A percentile compares a stretch with the other conserved stretches of the same genome.
Evolutionary conservation across 2,329 filamentous ascomycete genomes (phyloP).

Genomic region (Alternaria brassicae): DNA sequence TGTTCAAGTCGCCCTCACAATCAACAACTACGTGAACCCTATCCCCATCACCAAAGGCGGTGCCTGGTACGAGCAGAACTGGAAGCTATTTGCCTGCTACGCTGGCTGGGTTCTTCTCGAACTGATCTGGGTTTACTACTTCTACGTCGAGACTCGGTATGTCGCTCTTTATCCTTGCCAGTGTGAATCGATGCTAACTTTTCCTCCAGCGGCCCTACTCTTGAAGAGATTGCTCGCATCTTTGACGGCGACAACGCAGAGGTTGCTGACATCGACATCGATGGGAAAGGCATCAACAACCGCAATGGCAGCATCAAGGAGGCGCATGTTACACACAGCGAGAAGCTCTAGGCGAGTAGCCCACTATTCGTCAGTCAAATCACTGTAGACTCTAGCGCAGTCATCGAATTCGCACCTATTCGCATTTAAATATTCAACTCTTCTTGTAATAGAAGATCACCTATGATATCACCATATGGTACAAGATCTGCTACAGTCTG

Average conservation of each 20-base stretch:
- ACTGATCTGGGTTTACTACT: slow-evolving; percentile 66
- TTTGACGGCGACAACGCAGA: slow-evolving; percentile 68
- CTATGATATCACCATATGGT: too few relatives aligned
- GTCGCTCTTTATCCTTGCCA: slow-evolving; percentile 8
- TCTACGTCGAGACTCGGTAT: slow-evolving; percentile 67
- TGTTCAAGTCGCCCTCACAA: slow-evolving; percentile 63
- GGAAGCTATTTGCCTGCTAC: slow-evolving; percentile 70
- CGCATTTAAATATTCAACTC: too few relatives aligned
- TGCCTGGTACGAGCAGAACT: slow-evolving; percentile 66
- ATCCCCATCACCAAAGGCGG: slow-evolving; percentile 47
- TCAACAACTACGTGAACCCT: slow-evolving; percentile 66
- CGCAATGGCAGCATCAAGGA: slow-evolving; percentile 20
- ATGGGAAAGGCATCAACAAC: slow-evolving; percentile 17
- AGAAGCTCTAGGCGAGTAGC: slow-evolving; percentile 19
- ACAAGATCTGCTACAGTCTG: too few relatives aligned
- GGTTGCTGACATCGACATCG: slow-evolving; percentile 27
- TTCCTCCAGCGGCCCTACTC: slow-evolving; percentile 66
- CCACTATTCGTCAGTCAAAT: neutral
- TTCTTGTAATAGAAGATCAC: too few relatives aligned
- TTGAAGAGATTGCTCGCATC: slow-evolving; percentile 71
- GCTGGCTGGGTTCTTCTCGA: slow-evolving; percentile 66
- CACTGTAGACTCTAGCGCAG: neutral
- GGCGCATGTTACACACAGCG: slow-evolving; percentile 18
- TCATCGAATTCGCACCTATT: too few relatives aligned
- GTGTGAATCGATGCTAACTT: slow-evolving; percentile 12